Evolutionary conservation across 108 stramenopile species (phyloP), one percentile per base, ranked within the genome.

Genomic region (Nannochloropsis gaditana): DNA sequence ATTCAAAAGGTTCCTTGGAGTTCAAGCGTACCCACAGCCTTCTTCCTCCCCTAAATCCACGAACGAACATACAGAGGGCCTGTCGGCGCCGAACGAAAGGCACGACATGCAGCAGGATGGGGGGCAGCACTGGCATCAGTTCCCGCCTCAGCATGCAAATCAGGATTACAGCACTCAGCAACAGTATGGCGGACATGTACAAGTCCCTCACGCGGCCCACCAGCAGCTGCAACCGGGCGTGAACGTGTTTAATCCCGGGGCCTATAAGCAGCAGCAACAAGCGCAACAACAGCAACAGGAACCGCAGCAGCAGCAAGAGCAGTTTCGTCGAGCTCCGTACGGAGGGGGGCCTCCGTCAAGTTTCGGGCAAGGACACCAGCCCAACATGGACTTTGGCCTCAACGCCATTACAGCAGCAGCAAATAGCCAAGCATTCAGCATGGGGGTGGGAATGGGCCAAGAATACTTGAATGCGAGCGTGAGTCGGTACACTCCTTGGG

Each of bases 401-500:
- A 19, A 82, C 41, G 42, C 42, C 11, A 82, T 82, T 19, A 43
- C 42, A 11, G 81, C 42, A 10, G 81, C 81, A 11, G 41, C 41
- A 10, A 82, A 42, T 11, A 42, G 80, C 41, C 83, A n/a, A 41
- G n/a, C 43, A 5, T n/a, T 87, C 11, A 87, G 84, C 84, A 83
- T 82, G 43, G 87, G 87, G 1, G 87, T 79, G 9, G 84, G n/a
- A 11, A 80, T 84, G 50, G 87, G 80, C 42, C 45, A 84, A 21
- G 47, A 80, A 44, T 87, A 80, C 83, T 43, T 87, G 15, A 84
- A 84, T 42, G 84, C 83, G 80, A 87, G 83, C 42, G 83, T 87
- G 42, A 83, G 79, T 44, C 84, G 84, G 84, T 87, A 87, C 80
- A 90, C 90, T 84, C 92, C 92, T 9, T 85, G 91, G n/a, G 45